phyloP scores from a whole-genome alignment of 2,329 filamentous ascomycete species.

The Penicillium italicum region DNA sequence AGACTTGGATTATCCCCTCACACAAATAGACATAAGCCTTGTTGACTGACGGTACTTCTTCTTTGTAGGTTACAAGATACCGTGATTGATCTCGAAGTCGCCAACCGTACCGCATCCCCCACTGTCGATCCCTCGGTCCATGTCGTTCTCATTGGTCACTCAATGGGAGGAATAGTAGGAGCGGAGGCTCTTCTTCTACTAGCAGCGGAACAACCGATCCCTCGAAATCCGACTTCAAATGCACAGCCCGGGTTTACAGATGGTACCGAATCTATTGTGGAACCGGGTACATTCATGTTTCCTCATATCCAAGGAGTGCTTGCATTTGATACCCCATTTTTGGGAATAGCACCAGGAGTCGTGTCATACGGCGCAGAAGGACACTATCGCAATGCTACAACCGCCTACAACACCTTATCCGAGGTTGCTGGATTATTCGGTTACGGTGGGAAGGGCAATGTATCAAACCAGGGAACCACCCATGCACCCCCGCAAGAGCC shows the following conservation, averaged over 20 bases:
- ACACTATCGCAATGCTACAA: conserved; percentile 71
- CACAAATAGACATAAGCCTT: background rate
- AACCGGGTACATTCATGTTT: conserved; percentile 67
- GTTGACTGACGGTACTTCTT: background rate
- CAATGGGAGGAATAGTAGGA: conserved; percentile 90
- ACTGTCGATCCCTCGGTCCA: conserved; percentile 82
- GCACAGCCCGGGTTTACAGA: conserved; percentile 15
- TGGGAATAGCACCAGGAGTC: conserved; percentile 51
- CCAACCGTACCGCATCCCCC: conserved; percentile 71
- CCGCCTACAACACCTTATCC: conserved; percentile 66
- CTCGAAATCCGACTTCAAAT: conserved; percentile 29
- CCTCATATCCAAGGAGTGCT: conserved; percentile 87
- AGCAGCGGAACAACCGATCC: conserved; percentile 59
- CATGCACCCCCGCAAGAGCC: conserved; percentile 10
- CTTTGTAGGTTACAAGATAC: conserved; percentile 72
- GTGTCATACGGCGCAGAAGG: conserved; percentile 65
- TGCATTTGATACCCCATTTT: conserved; percentile 89
- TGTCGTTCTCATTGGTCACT: conserved; percentile 79
- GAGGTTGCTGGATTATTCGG: conserved; percentile 62
- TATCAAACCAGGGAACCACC: conserved; percentile 13
- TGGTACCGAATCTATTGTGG: conserved; percentile 20
- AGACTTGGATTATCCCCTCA: background rate
- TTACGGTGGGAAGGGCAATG: conserved; percentile 51
- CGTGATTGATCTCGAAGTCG: conserved; percentile 91
- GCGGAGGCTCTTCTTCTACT: conserved; percentile 81